Conservation (phyloP, 129 eudicot genomes). For the Oenanthe sinensis region DNA sequence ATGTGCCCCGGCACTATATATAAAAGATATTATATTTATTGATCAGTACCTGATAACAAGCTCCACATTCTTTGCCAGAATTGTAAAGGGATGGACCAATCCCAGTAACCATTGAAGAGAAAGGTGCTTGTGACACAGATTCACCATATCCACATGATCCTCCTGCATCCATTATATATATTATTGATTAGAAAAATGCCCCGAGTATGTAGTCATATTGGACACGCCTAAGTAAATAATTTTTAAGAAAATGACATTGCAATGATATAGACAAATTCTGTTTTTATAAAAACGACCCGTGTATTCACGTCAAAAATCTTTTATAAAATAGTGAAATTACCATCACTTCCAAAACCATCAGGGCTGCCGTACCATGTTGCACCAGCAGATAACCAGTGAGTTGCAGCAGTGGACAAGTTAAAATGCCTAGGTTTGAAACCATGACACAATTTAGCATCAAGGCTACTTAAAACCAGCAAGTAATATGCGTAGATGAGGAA, state of each 20-base stretch:
- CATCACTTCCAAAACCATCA: slow-evolving; percentile 76
- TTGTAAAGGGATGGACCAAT: slow-evolving; percentile 80
- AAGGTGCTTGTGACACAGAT: slow-evolving; percentile 67
- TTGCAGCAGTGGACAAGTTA: slow-evolving; percentile 36
- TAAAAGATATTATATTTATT: no score
- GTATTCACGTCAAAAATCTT: background rate
- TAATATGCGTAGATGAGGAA: background rate
- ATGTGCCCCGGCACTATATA: background rate
- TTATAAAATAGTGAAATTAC: slow-evolving; percentile 18
- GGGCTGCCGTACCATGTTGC: slow-evolving; percentile 91
- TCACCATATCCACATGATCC: slow-evolving; percentile 89
- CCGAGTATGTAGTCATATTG: background rate
- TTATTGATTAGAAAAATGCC: background rate
- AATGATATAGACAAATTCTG: background rate
- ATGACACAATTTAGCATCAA: background rate
- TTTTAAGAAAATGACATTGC: background rate
- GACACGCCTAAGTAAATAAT: background rate
- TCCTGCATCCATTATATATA: slow-evolving; percentile 34
- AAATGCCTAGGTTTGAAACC: slow-evolving; percentile 42
- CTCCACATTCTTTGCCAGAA: slow-evolving; percentile 81
- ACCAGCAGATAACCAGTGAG: slow-evolving; percentile 57
- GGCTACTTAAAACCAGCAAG: background rate
- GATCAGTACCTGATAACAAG: slow-evolving; percentile 55
- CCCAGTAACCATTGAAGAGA: slow-evolving; percentile 73
- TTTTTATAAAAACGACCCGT: background rate